Evolutionary conservation across 345 rosid species (phyloP).

Genomic region (Melaleuca alternifolia): DNA sequence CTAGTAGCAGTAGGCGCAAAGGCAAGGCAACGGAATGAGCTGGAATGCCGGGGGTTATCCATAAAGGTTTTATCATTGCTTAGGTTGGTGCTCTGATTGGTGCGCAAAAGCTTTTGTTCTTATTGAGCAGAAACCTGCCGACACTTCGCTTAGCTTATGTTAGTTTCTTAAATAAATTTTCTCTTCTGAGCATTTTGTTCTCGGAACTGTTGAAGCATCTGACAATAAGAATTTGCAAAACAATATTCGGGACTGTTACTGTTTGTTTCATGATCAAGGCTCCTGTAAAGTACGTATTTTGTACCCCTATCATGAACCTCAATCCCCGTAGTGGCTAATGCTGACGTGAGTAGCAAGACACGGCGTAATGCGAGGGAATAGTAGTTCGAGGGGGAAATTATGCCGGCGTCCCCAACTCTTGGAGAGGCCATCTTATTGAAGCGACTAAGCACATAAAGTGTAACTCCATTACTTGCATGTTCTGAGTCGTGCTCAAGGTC

Average conservation of each 20-base stretch:
- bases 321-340: neutral
- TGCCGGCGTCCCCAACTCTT: neutral
- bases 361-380: neutral
- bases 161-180: neutral
- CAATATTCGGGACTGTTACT: neutral
- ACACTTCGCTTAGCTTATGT: neutral
- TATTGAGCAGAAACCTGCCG: neutral
- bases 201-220: neutral
- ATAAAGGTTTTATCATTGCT: neutral
- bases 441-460: neutral
- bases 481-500: neutral
- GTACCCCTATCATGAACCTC: neutral
- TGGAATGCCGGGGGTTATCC: neutral
- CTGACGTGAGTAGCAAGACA: neutral
- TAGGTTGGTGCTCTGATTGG: neutral
- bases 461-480: neutral
- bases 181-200: neutral
- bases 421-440: neutral
- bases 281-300: neutral
- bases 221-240: neutral
- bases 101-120: neutral
- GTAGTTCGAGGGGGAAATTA: neutral
- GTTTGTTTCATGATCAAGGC: neutral
- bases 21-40: slow-evolving; percentile 79
- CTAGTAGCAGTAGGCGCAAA: slow-evolving; percentile 61